Percentiles rank a stretch among this genome's conserved stretches.
phyloP scores from a whole-genome alignment of 2,329 filamentous ascomycete species.

The Penicillium hesseltinei region DNA sequence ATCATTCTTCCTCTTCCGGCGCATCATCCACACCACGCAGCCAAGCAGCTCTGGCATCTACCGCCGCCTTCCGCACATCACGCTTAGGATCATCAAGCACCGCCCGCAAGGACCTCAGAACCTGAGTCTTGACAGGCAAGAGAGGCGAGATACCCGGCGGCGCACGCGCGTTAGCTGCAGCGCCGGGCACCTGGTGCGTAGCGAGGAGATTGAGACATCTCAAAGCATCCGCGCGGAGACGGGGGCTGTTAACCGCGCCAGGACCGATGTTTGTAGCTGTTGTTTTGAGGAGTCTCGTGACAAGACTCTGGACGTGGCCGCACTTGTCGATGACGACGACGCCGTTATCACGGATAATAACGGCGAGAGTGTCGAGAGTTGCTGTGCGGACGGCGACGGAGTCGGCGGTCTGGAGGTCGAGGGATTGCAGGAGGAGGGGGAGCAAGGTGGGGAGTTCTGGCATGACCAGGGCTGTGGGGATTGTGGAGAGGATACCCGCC shows the following conservation, averaged over 20 bases:
- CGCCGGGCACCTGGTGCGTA: constrained; percentile 22
- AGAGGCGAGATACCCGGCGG: constrained; percentile 45
- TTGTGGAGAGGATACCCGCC: constrained; percentile 59
- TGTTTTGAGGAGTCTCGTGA: constrained; percentile 55
- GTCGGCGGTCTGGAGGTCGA: constrained; percentile 52
- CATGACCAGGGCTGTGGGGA: constrained; percentile 60
- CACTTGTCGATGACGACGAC: constrained; percentile 49
- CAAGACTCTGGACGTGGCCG: constrained; percentile 58
- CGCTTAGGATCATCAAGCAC: constrained; percentile 64
- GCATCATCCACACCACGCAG: constrained; percentile 57
- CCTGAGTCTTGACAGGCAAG: constrained; percentile 56
- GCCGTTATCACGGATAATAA: constrained; percentile 59
- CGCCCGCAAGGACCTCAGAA: constrained; percentile 54
- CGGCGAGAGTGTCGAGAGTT: constrained; percentile 58
- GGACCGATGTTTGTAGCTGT: constrained; percentile 22
- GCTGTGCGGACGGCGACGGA: constrained; percentile 58
- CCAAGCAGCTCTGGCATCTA: constrained; percentile 62
- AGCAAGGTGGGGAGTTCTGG: constrained; percentile 58
- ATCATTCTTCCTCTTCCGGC: constrained; percentile 55
- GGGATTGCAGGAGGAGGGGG: constrained; percentile 61
- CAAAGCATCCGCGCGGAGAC: constrained; percentile 37
- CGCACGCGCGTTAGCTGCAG: constrained; percentile 25
- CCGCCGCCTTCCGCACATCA: constrained; percentile 61
- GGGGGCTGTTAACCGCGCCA: constrained; percentile 24
- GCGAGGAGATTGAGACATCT: constrained; percentile 42